Evolutionary conservation across 2,329 filamentous ascomycete species (phyloP), one percentile per base, ranked within the genome.

Genomic region (Trichoderma gracile): DNA sequence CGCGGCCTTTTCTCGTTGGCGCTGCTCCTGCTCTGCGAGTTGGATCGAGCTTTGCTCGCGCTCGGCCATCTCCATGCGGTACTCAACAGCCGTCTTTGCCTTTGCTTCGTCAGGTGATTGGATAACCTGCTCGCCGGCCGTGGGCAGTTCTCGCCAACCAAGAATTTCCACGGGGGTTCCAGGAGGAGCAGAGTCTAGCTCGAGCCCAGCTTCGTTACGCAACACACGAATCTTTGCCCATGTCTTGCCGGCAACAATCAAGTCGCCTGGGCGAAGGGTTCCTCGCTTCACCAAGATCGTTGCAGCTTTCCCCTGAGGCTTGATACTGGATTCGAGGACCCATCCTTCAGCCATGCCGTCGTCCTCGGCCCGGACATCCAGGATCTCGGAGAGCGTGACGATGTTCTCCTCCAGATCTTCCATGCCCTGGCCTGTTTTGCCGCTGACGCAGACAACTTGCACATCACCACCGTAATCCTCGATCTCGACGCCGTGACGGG

Each of bases 391-490:
- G 5, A 97, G 84, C 0, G 92, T 89, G 23, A 95, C 79, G 54
- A 94, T 92, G 55, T 90, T 93, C 79, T 99, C 96, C 78, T 98
- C 95, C 2, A 99, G 84, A 57, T 96, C 90, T 17, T 87, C 81
- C 89, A 99, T 98, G 55, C 95, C 95, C 74, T 90, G 81, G 1
- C 95, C 95, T 0, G 95, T 98, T 80, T 95, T 97, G 50, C 94
- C 96, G 73, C 92, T 96, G 45, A 99, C 93, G 61, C 85, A 86
- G 2, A 98, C 91, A 19, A 93, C 91, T 76, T 98, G 95, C 19
- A 95, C 92, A 68, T 99, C 95, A 65, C 95, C 95, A 46, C 95
- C 95, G 71, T 87, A 96, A 73, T 98, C 95, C 78, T 99, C 95
- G 62, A 99, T 90, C 70, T 97, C 90, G 33, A 99, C 87, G 8